Conservation (phyloP, 2,329 filamentous ascomycete genomes). For the Paecilomyces fulvus region DNA sequence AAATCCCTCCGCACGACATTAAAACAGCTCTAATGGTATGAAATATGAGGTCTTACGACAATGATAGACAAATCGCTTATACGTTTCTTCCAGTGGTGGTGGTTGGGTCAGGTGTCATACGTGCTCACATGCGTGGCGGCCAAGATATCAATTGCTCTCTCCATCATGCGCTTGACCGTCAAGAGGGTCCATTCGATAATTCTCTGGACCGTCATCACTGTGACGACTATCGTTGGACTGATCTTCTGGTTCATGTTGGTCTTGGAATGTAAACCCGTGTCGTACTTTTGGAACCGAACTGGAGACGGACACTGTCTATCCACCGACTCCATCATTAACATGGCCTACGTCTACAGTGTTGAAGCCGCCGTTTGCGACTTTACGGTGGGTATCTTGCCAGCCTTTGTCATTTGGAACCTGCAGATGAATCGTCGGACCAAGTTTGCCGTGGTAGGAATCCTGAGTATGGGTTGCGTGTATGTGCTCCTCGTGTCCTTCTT, state of each 20-base stretch:
- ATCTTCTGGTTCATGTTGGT: slow-evolving; percentile 45
- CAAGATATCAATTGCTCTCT: slow-evolving; percentile 46
- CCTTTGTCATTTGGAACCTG: slow-evolving; percentile 47
- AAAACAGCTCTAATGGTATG: slow-evolving; percentile 28
- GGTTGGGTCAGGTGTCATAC: slow-evolving; percentile 50
- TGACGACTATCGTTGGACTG: slow-evolving; percentile 38
- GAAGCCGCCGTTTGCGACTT: slow-evolving; percentile 43
- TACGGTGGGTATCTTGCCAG: slow-evolving; percentile 45
- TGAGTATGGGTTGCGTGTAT: slow-evolving; percentile 49
- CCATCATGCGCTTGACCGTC: slow-evolving; percentile 45
- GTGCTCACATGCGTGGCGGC: slow-evolving; percentile 40
- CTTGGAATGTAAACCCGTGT: slow-evolving; percentile 47
- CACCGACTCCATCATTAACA: slow-evolving; percentile 40
- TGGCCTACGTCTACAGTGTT: slow-evolving; percentile 47
- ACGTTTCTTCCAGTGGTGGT: slow-evolving; percentile 35
- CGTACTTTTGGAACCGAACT: slow-evolving; percentile 41
- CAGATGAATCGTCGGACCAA: slow-evolving; percentile 49
- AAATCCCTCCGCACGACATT: slow-evolving; percentile 12
- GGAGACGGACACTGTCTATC: slow-evolving; percentile 34
- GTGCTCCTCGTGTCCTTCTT: slow-evolving; percentile 14
- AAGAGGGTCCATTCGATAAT: slow-evolving; percentile 37
- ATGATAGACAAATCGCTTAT: neutral
- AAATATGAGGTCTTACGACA: neutral
- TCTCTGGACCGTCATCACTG: slow-evolving; percentile 40
- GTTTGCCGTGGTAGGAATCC: slow-evolving; percentile 42